phyloP scores from a whole-genome alignment of 2,329 filamentous ascomycete species.

The Akanthomyces uredinophilus region DNA sequence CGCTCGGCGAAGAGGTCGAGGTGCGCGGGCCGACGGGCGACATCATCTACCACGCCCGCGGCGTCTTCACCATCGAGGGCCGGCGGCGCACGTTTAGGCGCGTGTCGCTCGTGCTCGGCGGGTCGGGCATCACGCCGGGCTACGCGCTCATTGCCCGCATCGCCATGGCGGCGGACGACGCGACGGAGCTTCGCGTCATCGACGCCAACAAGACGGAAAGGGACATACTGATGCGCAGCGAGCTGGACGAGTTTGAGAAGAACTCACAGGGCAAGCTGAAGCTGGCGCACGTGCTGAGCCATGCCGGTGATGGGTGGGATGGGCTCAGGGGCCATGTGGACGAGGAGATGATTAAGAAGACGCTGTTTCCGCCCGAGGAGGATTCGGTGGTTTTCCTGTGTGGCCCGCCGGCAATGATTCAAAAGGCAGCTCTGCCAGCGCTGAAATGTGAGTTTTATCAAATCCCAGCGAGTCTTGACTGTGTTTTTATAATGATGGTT shows the following conservation, averaged over 20 bases:
- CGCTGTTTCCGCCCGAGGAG: conserved; percentile 36
- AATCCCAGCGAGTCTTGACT: no score
- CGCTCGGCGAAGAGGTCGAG: conserved; percentile 43
- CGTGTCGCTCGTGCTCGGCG: conserved; percentile 45
- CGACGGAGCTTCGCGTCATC: conserved; percentile 36
- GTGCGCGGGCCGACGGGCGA: conserved; percentile 47
- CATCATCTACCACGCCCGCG: conserved; percentile 41
- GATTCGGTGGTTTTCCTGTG: conserved; percentile 42
- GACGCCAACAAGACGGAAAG: conserved; percentile 55
- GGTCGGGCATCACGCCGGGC: conserved; percentile 46
- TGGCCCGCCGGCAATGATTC: conserved; percentile 46
- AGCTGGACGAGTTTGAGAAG: conserved; percentile 49
- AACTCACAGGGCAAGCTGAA: conserved; percentile 38
- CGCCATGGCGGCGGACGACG: conserved; percentile 27
- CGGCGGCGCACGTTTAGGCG: conserved; percentile 36
- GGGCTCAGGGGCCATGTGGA: conserved; percentile 41
- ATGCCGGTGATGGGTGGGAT: conserved; percentile 39
- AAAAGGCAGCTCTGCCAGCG: conserved; percentile 45
- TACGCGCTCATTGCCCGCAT: conserved; percentile 42
- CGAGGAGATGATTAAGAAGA: conserved; percentile 34
- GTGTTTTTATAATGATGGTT: no score
- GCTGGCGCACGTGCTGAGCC: conserved; percentile 43
- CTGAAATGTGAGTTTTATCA: conserved; percentile 29
- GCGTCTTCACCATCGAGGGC: conserved; percentile 40
- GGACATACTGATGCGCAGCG: conserved; percentile 52